Percentiles rank a stretch among this genome's conserved stretches.
phyloP scores from a whole-genome alignment of 106 monocot genomes.

The Agapanthus africanus region DNA sequence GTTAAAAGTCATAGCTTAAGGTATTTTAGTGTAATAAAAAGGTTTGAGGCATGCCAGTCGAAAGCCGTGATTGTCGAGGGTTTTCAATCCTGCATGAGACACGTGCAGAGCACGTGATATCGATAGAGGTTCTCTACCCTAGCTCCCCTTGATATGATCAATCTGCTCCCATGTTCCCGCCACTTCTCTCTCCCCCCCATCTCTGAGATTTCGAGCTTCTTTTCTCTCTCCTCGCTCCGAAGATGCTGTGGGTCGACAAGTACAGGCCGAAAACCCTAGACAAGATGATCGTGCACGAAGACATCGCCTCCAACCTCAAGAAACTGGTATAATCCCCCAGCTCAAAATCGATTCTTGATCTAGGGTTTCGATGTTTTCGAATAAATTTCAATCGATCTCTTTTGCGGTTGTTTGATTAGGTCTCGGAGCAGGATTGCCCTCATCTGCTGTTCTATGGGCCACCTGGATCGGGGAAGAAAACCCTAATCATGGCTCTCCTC shows the following conservation, averaged over 20 bases:
- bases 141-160: too few species aligned
- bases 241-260: slow-evolving; percentile 99
- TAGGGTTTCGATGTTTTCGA: slow-evolving; percentile 12
- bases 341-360: not conserved
- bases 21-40: too few species aligned
- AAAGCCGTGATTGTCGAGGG: too few species aligned
- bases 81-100: too few species aligned
- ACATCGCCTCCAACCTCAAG: slow-evolving; percentile 79
- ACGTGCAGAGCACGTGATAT: too few species aligned
- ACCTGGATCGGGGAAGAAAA: slow-evolving; percentile 91
- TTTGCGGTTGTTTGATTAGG: slow-evolving; percentile 27
- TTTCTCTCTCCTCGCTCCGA: too few species aligned
- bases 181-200: too few species aligned
- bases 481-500: slow-evolving; percentile 85
- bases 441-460: slow-evolving; percentile 96
- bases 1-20: too few species aligned
- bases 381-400: not conserved
- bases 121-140: too few species aligned
- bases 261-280: slow-evolving; percentile 85
- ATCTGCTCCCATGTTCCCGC: too few species aligned
- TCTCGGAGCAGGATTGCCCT: slow-evolving; percentile 91
- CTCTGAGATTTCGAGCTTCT: too few species aligned
- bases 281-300: slow-evolving; percentile 78
- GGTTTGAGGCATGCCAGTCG: too few species aligned
- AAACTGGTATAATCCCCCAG: slow-evolving; percentile 46